Base-by-base conservation (phyloP, 345 rosid species). In the Corchorus olitorius region DNA sequence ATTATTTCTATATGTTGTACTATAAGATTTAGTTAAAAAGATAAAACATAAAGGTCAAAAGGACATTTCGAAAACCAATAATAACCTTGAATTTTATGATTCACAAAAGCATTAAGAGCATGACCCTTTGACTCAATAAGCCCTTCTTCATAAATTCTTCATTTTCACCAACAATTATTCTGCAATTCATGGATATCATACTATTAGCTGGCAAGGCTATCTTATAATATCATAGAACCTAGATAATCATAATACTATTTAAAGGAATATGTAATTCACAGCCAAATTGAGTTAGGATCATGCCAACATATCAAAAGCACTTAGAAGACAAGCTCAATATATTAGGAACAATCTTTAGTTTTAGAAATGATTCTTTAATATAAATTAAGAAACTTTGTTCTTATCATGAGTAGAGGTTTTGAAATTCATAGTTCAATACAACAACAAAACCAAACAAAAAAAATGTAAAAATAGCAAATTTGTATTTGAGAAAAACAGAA, bases 101-200 rank as follows among this genome's bases (percentile, higher is more conserved):
- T 93, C 75, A 96, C 89, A 81, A 93, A 96, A 76, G 80, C 89
- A 86, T 90, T 94, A 77, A 93, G 90, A 59, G 93, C 93, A 82
- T 92, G 97, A n/a, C 98, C 99, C 80, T 89, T 86, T 52, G 99
- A 96, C 75, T 93, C 98, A 70, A 96, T 87, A 73, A 87, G 73
- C 92, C 91, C 37, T 83, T 85, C 85, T 85, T 87, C 65, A 90
- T 76, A 86, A 78, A 89, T 73, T 84, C 80, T 84, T 91, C 98
- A 75, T 84, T 79, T 77, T 81, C 84, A 61, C 48, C 82, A 50
- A 92, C 87, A 74, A 62, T 71, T 76, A 95, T 78, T 72, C 98
- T 95, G 89, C 80, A 71, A 84, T 59, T 75, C 12, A 48, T 60
- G 58, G 34, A 59, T 34, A 9, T 17, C 10, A 10, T 70, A 16